phyloP scores from a whole-genome alignment of 345 rosid genomes.

The Kandelia obovata region DNA sequence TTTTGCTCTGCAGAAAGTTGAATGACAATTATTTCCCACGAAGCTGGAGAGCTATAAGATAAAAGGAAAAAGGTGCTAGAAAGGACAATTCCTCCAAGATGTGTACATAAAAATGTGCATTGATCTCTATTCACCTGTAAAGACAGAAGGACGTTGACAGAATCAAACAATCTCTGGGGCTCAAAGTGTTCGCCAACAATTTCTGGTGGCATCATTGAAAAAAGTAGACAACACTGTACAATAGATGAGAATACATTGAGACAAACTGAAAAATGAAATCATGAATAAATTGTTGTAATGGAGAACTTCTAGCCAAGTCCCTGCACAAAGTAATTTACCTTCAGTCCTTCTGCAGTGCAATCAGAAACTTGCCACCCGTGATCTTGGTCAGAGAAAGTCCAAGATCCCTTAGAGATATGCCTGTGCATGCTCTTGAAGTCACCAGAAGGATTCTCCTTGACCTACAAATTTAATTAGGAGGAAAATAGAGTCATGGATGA shows the following conservation, averaged over 20 bases:
- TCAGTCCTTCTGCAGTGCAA: slow-evolving; percentile 82
- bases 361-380: slow-evolving; percentile 97
- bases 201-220: slow-evolving; percentile 65
- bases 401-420: slow-evolving; percentile 87
- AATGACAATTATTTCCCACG: neutral
- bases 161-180: slow-evolving; percentile 44
- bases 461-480: slow-evolving; percentile 20
- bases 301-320: no score
- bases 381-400: slow-evolving; percentile 87
- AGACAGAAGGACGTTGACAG: slow-evolving; percentile 57
- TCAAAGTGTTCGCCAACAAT: slow-evolving; percentile 60
- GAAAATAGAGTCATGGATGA: no score
- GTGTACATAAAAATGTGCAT: no score
- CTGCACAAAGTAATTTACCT: slow-evolving; percentile 37
- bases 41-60: neutral
- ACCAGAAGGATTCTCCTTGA: slow-evolving; percentile 67
- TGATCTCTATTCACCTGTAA: slow-evolving; percentile 40
- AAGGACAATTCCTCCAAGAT: neutral
- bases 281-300: no score
- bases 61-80: neutral
- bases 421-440: slow-evolving; percentile 31
- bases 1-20: slow-evolving; percentile 22
- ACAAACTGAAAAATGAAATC: no score
- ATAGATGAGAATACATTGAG: neutral
- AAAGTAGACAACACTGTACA: slow-evolving; percentile 53